Base-by-base conservation (phyloP, 1,284 basidiomycete species). In the Ceratobasidium sp. region DNA sequence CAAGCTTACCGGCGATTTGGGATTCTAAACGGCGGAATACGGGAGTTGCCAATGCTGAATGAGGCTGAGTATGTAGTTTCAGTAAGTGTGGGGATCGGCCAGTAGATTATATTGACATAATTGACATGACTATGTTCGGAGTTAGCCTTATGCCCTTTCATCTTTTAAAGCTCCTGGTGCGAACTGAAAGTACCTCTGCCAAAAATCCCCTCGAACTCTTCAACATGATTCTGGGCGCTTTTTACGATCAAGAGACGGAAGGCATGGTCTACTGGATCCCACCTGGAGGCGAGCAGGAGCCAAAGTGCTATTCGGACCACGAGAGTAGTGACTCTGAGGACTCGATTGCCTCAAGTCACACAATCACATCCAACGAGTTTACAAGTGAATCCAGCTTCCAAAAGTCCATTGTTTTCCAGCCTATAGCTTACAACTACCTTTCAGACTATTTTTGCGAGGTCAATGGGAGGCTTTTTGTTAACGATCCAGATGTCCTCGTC, bases 391-490 rank as follows among this genome's bases (percentile, higher is more conserved):
- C 33, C 33, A 33, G 33, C 33, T 33, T 33, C 33, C 33, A 33
- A 33, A 33, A 33, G 33, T 33, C 33, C 33, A 33, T 33, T 33
- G 4, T 33, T 33, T 33, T 33, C 33, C 33, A 1, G 33, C 33
- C 4, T 33, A 33, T 33, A 33, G 33, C 33, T 33, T 33, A 33
- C 33, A 33, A 33, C 33, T 33, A 33, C 56, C 59, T 73, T 50
- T 56, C 62, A 80, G 79, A 78, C 9, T 80, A 80, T 59, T 77
- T 80, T 54, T 77, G 77, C 15, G 79, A 80, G 48, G 42, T 78
- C 15, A 46, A 54, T 57, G 79, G 79, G 50, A 77, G 79, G 40
- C 75, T 73, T 15, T 80, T 80, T 50, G 73, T 73, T 28, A 73
- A 61, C 26, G 77, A 67, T n/a, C 69, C 67, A 15, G 69, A 78